Conservation (phyloP, 140 eudicot species). For the Stevia rebaudiana region DNA sequence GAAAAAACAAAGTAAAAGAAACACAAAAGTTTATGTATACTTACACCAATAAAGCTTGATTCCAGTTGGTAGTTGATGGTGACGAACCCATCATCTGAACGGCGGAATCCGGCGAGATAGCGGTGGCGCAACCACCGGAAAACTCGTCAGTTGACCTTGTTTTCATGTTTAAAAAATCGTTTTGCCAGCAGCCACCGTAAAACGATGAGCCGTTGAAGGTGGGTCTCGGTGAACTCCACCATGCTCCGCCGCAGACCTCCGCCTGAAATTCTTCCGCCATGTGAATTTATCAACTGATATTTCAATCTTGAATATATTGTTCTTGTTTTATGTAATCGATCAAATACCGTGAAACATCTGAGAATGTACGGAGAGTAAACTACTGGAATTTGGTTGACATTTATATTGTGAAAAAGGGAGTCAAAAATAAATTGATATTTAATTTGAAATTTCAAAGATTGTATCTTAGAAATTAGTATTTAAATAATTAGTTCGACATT, state of each 20-base stretch:
- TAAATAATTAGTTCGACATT: background rate
- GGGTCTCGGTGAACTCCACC: constrained; percentile 59
- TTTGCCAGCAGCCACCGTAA: constrained; percentile 44
- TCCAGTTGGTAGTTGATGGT: constrained; percentile 52
- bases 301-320: background rate
- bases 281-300: background rate
- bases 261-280: constrained; percentile 82
- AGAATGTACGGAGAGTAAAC: constrained; percentile 10
- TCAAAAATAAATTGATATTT: constrained; percentile 1
- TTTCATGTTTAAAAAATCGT: constrained; percentile 34
- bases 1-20: constrained; percentile 26
- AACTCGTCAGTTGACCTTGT: constrained; percentile 49
- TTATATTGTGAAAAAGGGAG: background rate
- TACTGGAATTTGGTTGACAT: constrained; percentile 17
- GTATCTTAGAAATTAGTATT: background rate
- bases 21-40: constrained; percentile 32
- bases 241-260: constrained; percentile 62
- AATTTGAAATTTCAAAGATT: background rate
- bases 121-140: constrained; percentile 14
- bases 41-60: constrained; percentile 61
- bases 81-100: constrained; percentile 43
- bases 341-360: background rate
- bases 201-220: constrained; percentile 41
- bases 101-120: constrained; percentile 41
- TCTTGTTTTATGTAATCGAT: background rate